Evolutionary conservation across 441 rosid genomes (phyloP), one percentile per base, ranked within the genome.

Genomic region (Erysimum cheiri): DNA sequence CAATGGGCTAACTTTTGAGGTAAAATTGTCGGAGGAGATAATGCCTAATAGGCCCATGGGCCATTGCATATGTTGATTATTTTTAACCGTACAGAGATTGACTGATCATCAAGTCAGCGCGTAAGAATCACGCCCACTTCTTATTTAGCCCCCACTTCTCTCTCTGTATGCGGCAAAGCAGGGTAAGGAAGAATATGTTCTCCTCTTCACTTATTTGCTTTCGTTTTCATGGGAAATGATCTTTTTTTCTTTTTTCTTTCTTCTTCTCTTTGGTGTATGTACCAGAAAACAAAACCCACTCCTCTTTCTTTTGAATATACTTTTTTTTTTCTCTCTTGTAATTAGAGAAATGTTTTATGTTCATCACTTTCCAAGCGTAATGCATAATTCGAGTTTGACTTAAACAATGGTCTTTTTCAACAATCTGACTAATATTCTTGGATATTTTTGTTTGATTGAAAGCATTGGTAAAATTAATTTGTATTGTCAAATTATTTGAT

Each of bases 51-150:
- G 55, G 74, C 74, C 78, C 74, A 69, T 75, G 78, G 78, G 74
- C 78, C 66, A 68, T 36, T 67, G 24, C 29, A 55, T 40, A 32
- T 22, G 12, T 46, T 33, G 36, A 17, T 31, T 28, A 14, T 74
- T 40, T 37, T 58, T 36, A 41, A 68, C 73, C 49, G 63, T 43
- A 66, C 55, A 5, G 74, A 74, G 70, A 62, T 75, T 75, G 78
- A 75, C 78, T 61, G 66, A 75, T 62, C 74, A 63, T 13, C 1
- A 75, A 75, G 78, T 75, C 74, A 75, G 74, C 70, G 78, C 78
- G 74, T 75, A 75, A 75, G 68, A 75, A 69, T 75, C 15, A 75
- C 78, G 78, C 78, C 72, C 74, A 62, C 70, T 60, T 60, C 64
- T 60, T 0, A n/a, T n/a, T n/a, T n/a, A n/a, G n/a, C n/a, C n/a